Base-by-base conservation (phyloP, 2,329 filamentous ascomycete genomes). In the Arthrinium puccinioides region DNA sequence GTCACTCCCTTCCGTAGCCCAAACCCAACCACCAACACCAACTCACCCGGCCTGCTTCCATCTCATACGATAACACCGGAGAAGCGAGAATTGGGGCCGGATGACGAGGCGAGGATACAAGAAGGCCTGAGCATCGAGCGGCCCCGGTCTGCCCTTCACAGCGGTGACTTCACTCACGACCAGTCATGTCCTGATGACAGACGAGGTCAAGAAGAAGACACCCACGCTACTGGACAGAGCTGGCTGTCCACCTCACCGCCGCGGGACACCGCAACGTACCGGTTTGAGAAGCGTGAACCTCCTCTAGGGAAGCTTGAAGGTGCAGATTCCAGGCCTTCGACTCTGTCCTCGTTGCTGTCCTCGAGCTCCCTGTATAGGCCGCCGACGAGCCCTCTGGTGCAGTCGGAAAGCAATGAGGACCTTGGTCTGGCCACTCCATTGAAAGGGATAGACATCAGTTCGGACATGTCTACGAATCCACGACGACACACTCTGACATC, bases 361-460 rank as follows among this genome's bases (percentile, higher is more conserved):
- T 84, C 81, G 2, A 88, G 79, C 49, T 96, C 95, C 57, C 72
- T 84, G 21, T 84, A 94, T 44, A 84, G 90, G 60, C 78, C 86
- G 3, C 90, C 92, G 0, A 97, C 92, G 3, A 97, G 89, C 51
- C 92, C 92, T 11, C 68, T 98, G 9, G 89, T 94, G 1, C 82
- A 96, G 52, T 87, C 88, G 28, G 79, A 87, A 52, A 94, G 82
- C 61, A 92, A 89, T 48, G 82, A 87, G 6, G 87, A 92, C 47
- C 54, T 83, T 16, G 80, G 87, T 40, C 67, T 83, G 32, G 69
- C 76, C 3, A 66, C 74, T 44, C 67, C 67, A 15, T 59, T 71
- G 37, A 67, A 74, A 38, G 60, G 62, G 28, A 67, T 74, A 37
- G 67, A 77, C 32, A 65, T 76, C 24, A 57, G 62, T 25, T 54